These are phyloP conservation scores for Arbutus unedo DNA, from an alignment of 148 eudicot genomes.

Conservation along the genomic window DNA sequence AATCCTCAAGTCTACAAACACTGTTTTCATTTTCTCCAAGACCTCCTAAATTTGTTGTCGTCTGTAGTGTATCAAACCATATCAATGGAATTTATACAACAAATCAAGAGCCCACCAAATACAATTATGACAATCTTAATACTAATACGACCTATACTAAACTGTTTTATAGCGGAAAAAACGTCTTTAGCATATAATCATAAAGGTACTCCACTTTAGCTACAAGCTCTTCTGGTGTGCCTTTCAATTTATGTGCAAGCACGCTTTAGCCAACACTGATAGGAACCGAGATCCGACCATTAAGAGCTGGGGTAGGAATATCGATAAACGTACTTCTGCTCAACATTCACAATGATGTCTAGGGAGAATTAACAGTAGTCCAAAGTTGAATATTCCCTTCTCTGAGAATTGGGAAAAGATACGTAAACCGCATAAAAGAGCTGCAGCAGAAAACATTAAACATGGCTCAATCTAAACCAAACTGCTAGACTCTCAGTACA, in stretches of 20 bases:
- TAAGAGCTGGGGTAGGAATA: neutral
- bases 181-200: neutral
- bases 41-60: neutral
- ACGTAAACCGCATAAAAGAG: neutral
- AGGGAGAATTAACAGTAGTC: neutral
- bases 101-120: neutral
- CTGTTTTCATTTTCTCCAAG: neutral
- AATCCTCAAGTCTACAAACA: neutral
- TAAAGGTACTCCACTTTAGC: neutral
- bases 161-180: neutral
- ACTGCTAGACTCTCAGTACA: neutral
- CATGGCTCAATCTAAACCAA: neutral
- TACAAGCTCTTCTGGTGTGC: neutral
- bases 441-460: neutral
- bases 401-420: neutral
- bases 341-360: neutral
- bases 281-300: neutral
- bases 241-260: neutral
- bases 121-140: neutral
- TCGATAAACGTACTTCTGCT: neutral
- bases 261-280: neutral
- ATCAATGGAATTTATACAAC: neutral
- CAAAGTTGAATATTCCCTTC: neutral
- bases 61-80: neutral
- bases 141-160: neutral